Evolutionary conservation across 306 rosid species (phyloP), one percentile per base, ranked within the genome.

Genomic region (Alnus glutinosa): DNA sequence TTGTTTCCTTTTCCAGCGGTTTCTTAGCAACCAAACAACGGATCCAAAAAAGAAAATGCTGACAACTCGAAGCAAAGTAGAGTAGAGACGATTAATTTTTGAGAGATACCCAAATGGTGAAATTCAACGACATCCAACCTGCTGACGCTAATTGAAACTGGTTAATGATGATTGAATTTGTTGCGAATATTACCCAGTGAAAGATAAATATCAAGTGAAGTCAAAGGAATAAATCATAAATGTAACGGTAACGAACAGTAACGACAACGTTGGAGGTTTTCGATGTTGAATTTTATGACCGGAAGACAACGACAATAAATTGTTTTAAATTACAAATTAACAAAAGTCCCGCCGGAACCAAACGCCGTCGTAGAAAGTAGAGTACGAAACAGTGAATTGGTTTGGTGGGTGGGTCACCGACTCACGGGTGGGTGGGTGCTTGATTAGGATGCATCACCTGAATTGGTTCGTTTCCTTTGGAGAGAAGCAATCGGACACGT

Each of bases 381-480:
- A 83, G 83, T 57, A 50, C 0, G 14, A 75, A 84, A 49, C 28
- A 73, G 44, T n/a, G 37, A 73, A 82, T 52, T 52, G 67, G 77
- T 78, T 83, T 74, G 91, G 91, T 83, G 84, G 28, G 79, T 83
- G 28, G 28, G 28, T 23, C 28, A 23, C 28, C 28, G 28, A 23
- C 28, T 23, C 28, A 23, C 28, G 28, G 28, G 28, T 23, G 85
- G 84, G 88, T 86, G 57, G 32, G 71, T 12, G 37, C 15, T 78
- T 82, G 50, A 50, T 78, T 78, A 75, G 83, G 71, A 73, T 55
- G 66, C 57, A 39, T 55, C 77, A 68, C 75, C 74, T 47, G 58
- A 74, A 73, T 55, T 50, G 51, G 16, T 37, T 72, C n/a, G 70
- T 68, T 89, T 89, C 61, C 87, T 87, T 87, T 7, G 82, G 12